Evolutionary conservation across 148 eudicot species (phyloP).

Genomic region (Persicaria tinctoria): DNA sequence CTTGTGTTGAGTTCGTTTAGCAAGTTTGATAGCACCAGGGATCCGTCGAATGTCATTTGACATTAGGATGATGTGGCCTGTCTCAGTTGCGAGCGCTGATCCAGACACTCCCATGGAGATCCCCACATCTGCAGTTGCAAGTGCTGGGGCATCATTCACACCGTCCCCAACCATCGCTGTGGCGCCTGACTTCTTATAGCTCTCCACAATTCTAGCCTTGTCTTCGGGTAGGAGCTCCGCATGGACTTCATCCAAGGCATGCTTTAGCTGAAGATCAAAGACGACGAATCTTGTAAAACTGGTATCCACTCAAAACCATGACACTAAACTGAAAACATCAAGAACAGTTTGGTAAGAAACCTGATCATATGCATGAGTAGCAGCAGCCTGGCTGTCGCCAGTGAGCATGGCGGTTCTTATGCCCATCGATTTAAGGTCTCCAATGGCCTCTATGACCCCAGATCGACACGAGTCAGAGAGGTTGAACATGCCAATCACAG

Average conservation of each 20-base stretch:
- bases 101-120: constrained; percentile 97
- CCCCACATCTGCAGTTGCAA: constrained; percentile 83
- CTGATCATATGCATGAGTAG: constrained; percentile 64
- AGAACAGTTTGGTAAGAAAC: constrained; percentile 16
- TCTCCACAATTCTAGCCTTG: constrained; percentile 55
- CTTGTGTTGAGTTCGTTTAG: constrained; percentile 44
- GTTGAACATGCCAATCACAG: constrained; percentile 49
- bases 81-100: constrained; percentile 81
- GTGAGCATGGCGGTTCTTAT: constrained; percentile 77
- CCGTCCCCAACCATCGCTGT: constrained; percentile 98
- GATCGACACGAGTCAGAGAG: constrained; percentile 76
- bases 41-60: constrained; percentile 72
- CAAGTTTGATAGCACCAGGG: constrained; percentile 49
- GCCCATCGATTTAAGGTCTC: constrained; percentile 65
- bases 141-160: constrained; percentile 83
- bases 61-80: constrained; percentile 81
- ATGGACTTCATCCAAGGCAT: constrained; percentile 50
- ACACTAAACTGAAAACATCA: background rate
- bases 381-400: constrained; percentile 75
- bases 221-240: constrained; percentile 78
- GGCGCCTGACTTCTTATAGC: constrained; percentile 39
- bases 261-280: constrained; percentile 42
- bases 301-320: background rate
- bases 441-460: constrained; percentile 67
- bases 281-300: too few species aligned